phyloP scores from a whole-genome alignment of 1,139 yeast species.

The Eremothecium gossypii region DNA sequence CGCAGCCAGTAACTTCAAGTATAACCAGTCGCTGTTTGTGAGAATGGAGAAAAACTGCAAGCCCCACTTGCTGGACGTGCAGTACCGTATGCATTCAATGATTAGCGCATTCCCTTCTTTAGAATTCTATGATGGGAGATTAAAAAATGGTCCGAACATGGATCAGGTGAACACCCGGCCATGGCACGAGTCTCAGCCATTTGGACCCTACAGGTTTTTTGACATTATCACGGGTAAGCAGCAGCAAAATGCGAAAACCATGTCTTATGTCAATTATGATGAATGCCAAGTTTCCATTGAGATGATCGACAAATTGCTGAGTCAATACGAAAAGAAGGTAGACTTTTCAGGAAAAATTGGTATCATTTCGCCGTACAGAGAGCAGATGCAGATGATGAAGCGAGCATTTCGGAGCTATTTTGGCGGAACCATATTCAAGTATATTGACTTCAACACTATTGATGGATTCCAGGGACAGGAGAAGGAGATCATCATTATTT shows the following conservation, averaged over 20 bases:
- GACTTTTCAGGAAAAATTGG: slow-evolving; percentile 72
- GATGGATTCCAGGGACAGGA: slow-evolving; percentile 99
- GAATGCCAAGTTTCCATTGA: slow-evolving; percentile 73
- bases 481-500: slow-evolving; percentile 83
- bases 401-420: slow-evolving; percentile 46
- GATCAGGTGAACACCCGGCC: slow-evolving; percentile 46
- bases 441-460: slow-evolving; percentile 84
- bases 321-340: slow-evolving; percentile 37
- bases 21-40: slow-evolving; percentile 89
- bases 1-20: slow-evolving; percentile 67
- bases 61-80: slow-evolving; percentile 74
- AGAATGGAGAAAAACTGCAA: slow-evolving; percentile 72
- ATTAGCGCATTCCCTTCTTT: slow-evolving; percentile 80
- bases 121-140: slow-evolving; percentile 66
- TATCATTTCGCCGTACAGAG: slow-evolving; percentile 89
- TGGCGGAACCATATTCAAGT: slow-evolving; percentile 54
- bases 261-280: slow-evolving; percentile 57
- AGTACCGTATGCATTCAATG: slow-evolving; percentile 95
- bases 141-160: slow-evolving; percentile 73
- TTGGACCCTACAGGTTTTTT: slow-evolving; percentile 74
- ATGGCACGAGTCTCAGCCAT: slow-evolving; percentile 58
- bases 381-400: slow-evolving; percentile 59
- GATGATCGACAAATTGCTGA: slow-evolving; percentile 49
- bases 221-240: slow-evolving; percentile 62
- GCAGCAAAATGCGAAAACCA: slow-evolving; percentile 49